Conservation (phyloP, 345 rosid species). For the Ceriops decandra region DNA sequence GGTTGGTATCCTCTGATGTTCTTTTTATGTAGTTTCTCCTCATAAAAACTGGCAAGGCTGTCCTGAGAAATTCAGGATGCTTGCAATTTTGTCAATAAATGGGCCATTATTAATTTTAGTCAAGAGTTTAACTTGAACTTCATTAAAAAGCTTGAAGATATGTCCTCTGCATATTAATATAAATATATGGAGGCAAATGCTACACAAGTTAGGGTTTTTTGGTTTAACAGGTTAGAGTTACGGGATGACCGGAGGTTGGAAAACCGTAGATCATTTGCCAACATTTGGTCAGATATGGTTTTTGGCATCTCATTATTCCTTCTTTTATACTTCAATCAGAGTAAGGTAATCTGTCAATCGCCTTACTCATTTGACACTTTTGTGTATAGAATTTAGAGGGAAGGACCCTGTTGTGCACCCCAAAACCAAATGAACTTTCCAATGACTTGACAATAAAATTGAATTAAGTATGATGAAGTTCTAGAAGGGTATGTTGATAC, state of each 20-base stretch:
- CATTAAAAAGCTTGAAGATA: not conserved
- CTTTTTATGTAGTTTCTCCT: not conserved
- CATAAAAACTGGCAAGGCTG: not conserved
- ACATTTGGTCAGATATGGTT: slow-evolving; percentile 90
- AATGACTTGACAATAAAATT: no score
- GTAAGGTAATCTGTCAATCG: slow-evolving; percentile 47
- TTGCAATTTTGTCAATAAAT: not conserved
- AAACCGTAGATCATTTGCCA: slow-evolving; percentile 87
- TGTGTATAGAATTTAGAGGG: not conserved
- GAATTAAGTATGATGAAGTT: no score
- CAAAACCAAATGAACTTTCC: no score
- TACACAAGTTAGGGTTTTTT: slow-evolving; percentile 17
- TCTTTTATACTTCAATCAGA: slow-evolving; percentile 80
- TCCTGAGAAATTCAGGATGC: not conserved
- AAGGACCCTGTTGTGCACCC: no score
- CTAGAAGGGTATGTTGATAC: no score
- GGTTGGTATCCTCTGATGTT: not conserved
- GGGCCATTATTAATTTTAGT: not conserved
- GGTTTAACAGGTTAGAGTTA: slow-evolving; percentile 68
- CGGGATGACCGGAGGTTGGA: slow-evolving; percentile 84
- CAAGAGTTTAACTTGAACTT: not conserved
- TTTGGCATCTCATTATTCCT: slow-evolving; percentile 80
- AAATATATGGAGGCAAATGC: not conserved
- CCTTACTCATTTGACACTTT: not conserved
- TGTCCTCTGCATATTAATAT: not conserved